Conservation (phyloP, 768 basidiomycete genomes). For the Amanita muscaria region DNA sequence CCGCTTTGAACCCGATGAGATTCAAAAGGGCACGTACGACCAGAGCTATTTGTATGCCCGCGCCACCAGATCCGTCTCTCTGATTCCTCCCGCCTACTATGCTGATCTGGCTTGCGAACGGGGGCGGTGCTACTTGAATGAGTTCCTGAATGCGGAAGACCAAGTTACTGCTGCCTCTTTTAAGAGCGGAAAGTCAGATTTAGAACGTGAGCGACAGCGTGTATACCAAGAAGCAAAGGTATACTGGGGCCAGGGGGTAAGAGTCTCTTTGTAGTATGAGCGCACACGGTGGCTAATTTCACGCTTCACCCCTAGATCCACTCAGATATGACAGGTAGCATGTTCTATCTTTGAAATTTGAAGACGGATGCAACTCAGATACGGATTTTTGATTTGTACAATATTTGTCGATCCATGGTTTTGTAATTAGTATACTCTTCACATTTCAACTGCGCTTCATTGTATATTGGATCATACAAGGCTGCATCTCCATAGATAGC, state of each 20-base stretch:
- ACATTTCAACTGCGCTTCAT: too few relatives aligned
- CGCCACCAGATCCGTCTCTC: constrained; percentile 76
- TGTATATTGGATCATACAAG: too few relatives aligned
- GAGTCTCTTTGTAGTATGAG: constrained; percentile 16
- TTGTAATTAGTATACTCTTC: too few relatives aligned
- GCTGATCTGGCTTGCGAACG: constrained; percentile 79
- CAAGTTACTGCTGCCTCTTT: constrained; percentile 30
- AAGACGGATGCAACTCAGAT: too few relatives aligned
- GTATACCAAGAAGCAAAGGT: constrained; percentile 36
- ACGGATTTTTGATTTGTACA: too few relatives aligned
- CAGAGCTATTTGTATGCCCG: constrained; percentile 71
- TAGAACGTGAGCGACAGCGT: constrained; percentile 29
- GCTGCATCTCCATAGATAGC: too few relatives aligned
- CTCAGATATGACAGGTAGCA: too few relatives aligned
- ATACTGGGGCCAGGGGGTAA: constrained; percentile 47
- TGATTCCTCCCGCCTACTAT: constrained; percentile 75
- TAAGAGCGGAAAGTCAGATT: constrained; percentile 22
- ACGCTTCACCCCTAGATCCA: too few relatives aligned
- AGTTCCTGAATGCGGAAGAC: constrained; percentile 49
- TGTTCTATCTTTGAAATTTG: too few relatives aligned
- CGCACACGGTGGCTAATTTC: constrained; percentile 4
- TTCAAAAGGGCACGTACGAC: constrained; percentile 67
- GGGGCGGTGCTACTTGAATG: constrained; percentile 67
- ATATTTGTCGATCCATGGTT: too few relatives aligned
- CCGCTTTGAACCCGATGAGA: constrained; percentile 52